Evolutionary conservation across 257 asterid genomes (phyloP), one percentile per base, ranked within the genome.

Genomic region (Nyctanthes arbortristis): DNA sequence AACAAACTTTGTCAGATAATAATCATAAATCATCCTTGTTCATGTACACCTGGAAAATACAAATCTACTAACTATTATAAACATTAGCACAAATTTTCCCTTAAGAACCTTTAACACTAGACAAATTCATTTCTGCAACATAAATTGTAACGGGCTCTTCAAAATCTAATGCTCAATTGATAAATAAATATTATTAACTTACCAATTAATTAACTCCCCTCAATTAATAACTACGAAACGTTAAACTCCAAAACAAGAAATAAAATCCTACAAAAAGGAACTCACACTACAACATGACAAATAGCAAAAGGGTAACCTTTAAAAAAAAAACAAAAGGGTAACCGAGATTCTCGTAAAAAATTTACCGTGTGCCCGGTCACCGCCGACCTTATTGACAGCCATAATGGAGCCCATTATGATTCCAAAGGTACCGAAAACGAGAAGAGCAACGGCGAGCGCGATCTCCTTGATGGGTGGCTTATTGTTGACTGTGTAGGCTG

Each of bases 391-490:
- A 77, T 91, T 87, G 78, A 75, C 84, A 57, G 99, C 96, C 99
- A 94, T 94, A 80, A 75, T 16, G 75, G 84, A 11, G 34, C 97
- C 97, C 52, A 89, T 67, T 65, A 91, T 74, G 77, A 94, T 87
- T 13, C 87, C 96, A 16, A 89, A 77, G 67, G 84, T 73, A 66
- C 99, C 99, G 79, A 91, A 88, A 31, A 94, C 96, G 70, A 91
- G 89, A 25, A 94, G 96, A 7, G 96, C 67, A 47, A 94, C 77
- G 69, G 97, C 96, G 75, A 94, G 97, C 9, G 86, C 87, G 95
- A 94, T 91, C 96, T 94, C 99, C 80, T 91, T 94, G 73, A 91
- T 77, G 3, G 99, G 99, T 7, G 96, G 97, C 66, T 84, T 88
- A 84, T 89, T 85, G 79, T 80, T 88, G 65, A 87, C 79, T 68